A percentile compares a stretch with the other conserved stretches of the same genome.
These are phyloP conservation scores for Penium margaritaceum DNA, from an alignment of 139 green algal species.

Conservation along the genomic window DNA sequence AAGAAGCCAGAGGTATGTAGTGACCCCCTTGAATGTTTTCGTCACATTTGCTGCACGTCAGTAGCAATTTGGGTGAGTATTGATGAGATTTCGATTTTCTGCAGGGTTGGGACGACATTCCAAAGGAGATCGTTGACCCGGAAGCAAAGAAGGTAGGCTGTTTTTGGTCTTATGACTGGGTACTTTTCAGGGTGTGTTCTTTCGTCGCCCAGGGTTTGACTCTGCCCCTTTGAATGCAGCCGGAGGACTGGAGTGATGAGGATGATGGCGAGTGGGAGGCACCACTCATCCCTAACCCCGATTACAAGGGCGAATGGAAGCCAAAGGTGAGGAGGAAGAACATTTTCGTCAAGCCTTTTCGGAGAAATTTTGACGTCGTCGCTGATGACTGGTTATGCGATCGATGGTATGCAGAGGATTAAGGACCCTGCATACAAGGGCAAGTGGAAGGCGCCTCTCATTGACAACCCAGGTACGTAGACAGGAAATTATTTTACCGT, in stretches of 20 bases:
- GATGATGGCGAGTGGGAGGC: constrained; percentile 87
- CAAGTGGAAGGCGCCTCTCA: constrained; percentile 72
- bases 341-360: too few relatives aligned
- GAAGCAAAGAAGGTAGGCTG: constrained; percentile 42
- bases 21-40: too few relatives aligned
- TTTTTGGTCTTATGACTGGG: neutral
- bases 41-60: too few relatives aligned
- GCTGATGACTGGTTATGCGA: neutral
- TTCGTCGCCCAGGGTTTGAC: too few relatives aligned
- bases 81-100: constrained; percentile 23
- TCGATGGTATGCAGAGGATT: constrained; percentile 53
- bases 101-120: constrained; percentile 51
- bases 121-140: constrained; percentile 40
- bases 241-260: constrained; percentile 86
- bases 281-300: constrained; percentile 74
- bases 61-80: neutral
- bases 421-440: constrained; percentile 69
- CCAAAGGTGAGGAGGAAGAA: constrained; percentile 44
- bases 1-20: constrained; percentile 58
- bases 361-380: neutral
- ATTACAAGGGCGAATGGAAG: constrained; percentile 84
- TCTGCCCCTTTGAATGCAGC: constrained; percentile 53
- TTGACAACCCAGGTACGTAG: constrained; percentile 65
- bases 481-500: neutral
- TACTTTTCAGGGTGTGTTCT: constrained; percentile 4